These are phyloP conservation scores for Gossypium rotundifolium DNA, from an alignment of 345 rosid species.

Conservation along the genomic window DNA sequence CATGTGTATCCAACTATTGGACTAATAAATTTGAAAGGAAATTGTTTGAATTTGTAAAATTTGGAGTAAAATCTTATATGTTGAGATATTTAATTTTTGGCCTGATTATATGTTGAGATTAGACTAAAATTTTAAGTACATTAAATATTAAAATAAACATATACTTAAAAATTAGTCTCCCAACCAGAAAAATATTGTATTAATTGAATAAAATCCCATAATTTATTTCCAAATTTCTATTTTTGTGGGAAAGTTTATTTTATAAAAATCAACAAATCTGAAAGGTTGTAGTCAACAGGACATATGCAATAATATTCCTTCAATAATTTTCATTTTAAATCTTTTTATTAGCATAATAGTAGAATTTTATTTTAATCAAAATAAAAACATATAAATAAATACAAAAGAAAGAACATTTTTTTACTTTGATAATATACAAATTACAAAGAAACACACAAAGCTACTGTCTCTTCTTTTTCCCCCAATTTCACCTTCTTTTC, in stretches of 20 bases:
- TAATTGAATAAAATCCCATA: not conserved
- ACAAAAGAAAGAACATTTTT: not conserved
- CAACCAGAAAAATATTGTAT: no score
- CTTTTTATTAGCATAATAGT: not conserved
- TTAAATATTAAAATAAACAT: no score
- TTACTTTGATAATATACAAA: not conserved
- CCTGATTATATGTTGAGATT: no score
- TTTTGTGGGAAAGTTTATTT: slow-evolving; percentile 1
- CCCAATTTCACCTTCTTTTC: slow-evolving; percentile 30
- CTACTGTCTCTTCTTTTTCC: not conserved
- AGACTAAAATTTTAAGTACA: no score
- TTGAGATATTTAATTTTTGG: no score
- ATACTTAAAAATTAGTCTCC: no score
- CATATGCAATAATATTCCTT: slow-evolving; percentile 32
- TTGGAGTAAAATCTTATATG: no score
- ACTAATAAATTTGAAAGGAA: no score
- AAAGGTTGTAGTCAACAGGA: slow-evolving; percentile 47
- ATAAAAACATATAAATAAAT: not conserved
- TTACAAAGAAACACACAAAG: slow-evolving; percentile 9
- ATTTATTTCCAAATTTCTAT: not conserved
- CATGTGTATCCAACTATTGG: no score
- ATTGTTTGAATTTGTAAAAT: no score
- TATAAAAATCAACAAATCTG: slow-evolving; percentile 7
- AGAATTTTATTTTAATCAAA: not conserved
- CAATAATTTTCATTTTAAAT: not conserved